Conservation (phyloP, 306 rosid genomes). For the Castanea crenata region DNA sequence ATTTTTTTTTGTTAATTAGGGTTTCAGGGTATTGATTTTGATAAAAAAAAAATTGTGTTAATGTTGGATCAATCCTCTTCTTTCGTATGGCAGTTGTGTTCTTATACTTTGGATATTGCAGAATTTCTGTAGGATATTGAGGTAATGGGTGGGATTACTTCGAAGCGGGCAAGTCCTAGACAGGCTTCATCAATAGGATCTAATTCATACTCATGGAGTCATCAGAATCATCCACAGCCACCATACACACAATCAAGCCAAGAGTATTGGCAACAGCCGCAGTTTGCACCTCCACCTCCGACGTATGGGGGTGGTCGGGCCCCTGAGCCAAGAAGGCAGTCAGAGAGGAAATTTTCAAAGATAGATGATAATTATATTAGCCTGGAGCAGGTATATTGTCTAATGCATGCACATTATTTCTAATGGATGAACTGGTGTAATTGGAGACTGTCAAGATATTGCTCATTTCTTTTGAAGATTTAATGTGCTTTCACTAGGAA, state of each 20-base stretch:
- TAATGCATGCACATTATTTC: neutral
- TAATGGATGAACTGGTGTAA: constrained; percentile 8
- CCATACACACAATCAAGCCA: constrained; percentile 45
- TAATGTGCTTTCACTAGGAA: neutral
- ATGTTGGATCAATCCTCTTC: constrained; percentile 10
- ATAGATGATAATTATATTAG: constrained; percentile 66
- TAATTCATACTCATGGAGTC: constrained; percentile 36
- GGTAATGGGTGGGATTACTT: constrained; percentile 73
- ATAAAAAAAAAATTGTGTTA: neutral
- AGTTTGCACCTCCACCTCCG: constrained; percentile 43
- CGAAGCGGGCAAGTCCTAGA: constrained; percentile 51
- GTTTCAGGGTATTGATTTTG: neutral
- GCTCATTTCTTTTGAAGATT: neutral
- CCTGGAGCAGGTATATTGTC: constrained; percentile 65
- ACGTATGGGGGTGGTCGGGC: constrained; percentile 42
- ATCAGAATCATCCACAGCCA: constrained; percentile 41
- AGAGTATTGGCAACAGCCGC: constrained; percentile 34
- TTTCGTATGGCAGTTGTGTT: constrained; percentile 1
- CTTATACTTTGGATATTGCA: constrained; percentile 9
- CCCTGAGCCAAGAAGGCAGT: constrained; percentile 35
- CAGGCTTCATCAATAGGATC: constrained; percentile 38
- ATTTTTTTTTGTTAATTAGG: neutral
- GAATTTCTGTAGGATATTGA: constrained; percentile 26
- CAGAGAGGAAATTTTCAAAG: constrained; percentile 61
- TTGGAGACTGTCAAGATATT: neutral